phyloP scores from a whole-genome alignment of 345 rosid species.

The Brassica incana region DNA sequence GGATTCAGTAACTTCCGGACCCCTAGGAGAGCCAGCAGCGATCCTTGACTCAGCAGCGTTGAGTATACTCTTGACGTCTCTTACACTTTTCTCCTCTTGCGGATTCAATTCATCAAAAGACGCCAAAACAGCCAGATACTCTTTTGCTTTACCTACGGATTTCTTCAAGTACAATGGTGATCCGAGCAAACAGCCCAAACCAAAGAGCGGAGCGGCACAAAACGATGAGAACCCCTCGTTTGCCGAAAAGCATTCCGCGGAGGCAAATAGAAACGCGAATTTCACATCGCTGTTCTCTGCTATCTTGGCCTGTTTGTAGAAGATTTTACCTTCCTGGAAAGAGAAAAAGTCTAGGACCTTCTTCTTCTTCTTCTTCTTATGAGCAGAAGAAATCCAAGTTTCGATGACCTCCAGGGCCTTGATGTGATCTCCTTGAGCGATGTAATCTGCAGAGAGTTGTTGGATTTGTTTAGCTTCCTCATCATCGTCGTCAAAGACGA shows the following conservation, averaged over 20 bases:
- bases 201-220: not conserved
- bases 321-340: not conserved
- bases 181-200: not conserved
- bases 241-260: not conserved
- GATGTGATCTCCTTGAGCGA: not conserved
- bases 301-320: not conserved
- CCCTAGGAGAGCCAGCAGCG: not conserved
- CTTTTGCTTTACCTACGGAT: not conserved
- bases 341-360: not conserved
- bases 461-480: not conserved
- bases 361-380: not conserved
- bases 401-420: not conserved
- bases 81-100: not conserved
- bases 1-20: not conserved
- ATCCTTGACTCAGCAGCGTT: not conserved
- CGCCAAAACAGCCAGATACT: not conserved
- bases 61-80: not conserved
- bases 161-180: not conserved
- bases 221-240: not conserved
- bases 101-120: not conserved
- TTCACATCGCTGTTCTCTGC: not conserved
- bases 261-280: not conserved
- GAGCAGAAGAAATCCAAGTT: not conserved
- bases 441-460: not conserved
- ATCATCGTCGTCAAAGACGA: not conserved